Evolutionary conservation across 2,329 filamentous ascomycete genomes (phyloP).

Genomic region (Dothideomycetes sp.): DNA sequence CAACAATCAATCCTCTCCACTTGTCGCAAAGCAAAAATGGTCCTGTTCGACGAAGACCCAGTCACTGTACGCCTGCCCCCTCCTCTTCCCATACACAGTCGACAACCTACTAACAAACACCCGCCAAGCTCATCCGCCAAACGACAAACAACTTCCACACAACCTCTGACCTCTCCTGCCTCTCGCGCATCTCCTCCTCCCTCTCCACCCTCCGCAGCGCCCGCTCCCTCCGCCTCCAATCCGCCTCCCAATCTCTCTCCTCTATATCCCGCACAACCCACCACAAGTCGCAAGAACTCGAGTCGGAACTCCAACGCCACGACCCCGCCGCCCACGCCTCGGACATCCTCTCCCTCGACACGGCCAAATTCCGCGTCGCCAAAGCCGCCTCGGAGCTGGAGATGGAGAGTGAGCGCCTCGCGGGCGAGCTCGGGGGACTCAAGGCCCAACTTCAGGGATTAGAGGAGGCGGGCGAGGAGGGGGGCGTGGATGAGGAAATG

Average conservation of each 20-base stretch:
- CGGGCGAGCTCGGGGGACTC: conserved; percentile 65
- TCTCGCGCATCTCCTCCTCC: conserved; percentile 75
- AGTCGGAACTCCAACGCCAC: conserved; percentile 63
- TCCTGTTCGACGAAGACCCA: conserved; percentile 92
- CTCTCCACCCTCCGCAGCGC: conserved; percentile 74
- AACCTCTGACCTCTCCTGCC: conserved; percentile 70
- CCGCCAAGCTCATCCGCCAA: conserved; percentile 68
- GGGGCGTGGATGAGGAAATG: conserved; percentile 37
- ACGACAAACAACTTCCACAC: conserved; percentile 95
- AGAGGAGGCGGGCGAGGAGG: conserved; percentile 79
- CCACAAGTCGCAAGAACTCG: conserved; percentile 63
- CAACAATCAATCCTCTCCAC: background rate
- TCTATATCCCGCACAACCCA: conserved; percentile 65
- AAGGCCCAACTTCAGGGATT: conserved; percentile 67
- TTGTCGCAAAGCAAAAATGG: conserved; percentile 34
- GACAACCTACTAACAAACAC: conserved; percentile 10
- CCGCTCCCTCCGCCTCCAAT: conserved; percentile 58
- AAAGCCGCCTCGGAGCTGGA: conserved; percentile 83
- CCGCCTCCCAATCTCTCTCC: conserved; percentile 26
- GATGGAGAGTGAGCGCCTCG: conserved; percentile 87
- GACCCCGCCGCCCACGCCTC: conserved; percentile 70
- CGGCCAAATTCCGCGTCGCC: conserved; percentile 87
- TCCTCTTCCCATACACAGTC: conserved; percentile 1
- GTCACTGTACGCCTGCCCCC: conserved; percentile 51
- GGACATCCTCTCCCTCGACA: conserved; percentile 78